A percentile compares a stretch with the other conserved stretches of the same genome.
phyloP scores from a whole-genome alignment of 2,329 filamentous ascomycete species.

The Pseudopyricularia cyperi region DNA sequence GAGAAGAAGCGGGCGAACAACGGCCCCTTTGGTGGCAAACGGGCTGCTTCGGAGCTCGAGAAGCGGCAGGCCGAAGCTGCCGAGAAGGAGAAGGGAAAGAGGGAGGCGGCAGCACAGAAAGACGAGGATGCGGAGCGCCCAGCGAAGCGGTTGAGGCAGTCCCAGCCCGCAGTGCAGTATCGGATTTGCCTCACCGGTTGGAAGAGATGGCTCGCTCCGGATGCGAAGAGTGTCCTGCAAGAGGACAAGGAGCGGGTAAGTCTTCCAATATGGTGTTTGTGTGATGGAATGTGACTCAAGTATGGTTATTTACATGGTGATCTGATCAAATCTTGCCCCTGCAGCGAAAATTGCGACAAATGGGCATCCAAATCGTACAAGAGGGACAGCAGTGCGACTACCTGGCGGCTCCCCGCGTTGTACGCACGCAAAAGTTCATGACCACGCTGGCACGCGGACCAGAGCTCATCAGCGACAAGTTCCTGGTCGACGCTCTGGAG shows the following conservation, averaged over 20 bases:
- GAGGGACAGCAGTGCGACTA: constrained; percentile 70
- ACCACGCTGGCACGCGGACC: constrained; percentile 73
- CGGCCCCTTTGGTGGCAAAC: constrained; percentile 48
- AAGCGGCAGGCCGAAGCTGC: constrained; percentile 26
- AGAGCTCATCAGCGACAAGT: constrained; percentile 61
- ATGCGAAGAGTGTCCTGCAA: constrained; percentile 31
- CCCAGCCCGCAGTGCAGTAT: constrained; percentile 51
- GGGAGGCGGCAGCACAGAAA: constrained; percentile 19
- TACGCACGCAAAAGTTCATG: constrained; percentile 90
- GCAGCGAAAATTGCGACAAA: constrained; percentile 65
- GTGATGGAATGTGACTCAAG: background rate
- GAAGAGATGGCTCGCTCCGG: constrained; percentile 63
- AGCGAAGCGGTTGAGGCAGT: constrained; percentile 30
- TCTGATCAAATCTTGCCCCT: background rate
- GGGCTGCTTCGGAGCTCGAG: constrained; percentile 45
- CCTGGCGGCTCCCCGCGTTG: constrained; percentile 72
- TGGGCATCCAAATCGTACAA: constrained; percentile 71
- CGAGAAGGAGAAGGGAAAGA: constrained; percentile 11
- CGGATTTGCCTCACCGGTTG: constrained; percentile 76
- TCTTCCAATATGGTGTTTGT: constrained; percentile 18
- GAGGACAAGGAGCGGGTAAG: constrained; percentile 73
- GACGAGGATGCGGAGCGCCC: constrained; percentile 16
- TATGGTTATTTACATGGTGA: background rate
- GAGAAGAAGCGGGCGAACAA: constrained; percentile 63
- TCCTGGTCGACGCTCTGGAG: constrained; percentile 65